phyloP scores from a whole-genome alignment of 2,329 filamentous ascomycete species.

The Ampelomyces quisqualis region DNA sequence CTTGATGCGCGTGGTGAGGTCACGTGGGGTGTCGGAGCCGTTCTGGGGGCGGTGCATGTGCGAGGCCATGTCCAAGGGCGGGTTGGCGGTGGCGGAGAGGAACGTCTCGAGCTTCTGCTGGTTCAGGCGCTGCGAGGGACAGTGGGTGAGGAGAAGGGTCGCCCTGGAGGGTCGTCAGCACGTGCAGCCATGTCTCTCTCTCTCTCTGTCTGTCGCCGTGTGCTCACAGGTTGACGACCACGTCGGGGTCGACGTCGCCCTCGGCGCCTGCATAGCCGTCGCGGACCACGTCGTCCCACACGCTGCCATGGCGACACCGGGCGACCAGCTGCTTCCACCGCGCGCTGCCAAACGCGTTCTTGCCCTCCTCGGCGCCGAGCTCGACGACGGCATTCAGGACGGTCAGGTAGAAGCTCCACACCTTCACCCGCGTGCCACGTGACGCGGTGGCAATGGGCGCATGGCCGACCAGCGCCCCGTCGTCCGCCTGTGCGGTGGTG shows the following conservation, averaged over 20 bases:
- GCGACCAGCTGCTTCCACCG: conserved; percentile 80
- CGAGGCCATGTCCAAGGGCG: conserved; percentile 69
- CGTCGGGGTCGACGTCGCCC: conserved; percentile 89
- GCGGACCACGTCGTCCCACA: conserved; percentile 93
- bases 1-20: conserved; percentile 81
- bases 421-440: conserved; percentile 82
- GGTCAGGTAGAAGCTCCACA: conserved; percentile 96
- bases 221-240: conserved; percentile 80
- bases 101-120: conserved; percentile 88
- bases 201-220: not conserved
- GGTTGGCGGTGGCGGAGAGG: conserved; percentile 72
- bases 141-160: conserved; percentile 87
- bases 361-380: conserved; percentile 85
- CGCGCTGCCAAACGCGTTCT: conserved; percentile 78
- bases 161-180: conserved; percentile 56
- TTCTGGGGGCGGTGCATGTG: conserved; percentile 55
- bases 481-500: conserved; percentile 14
- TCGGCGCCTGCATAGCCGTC: conserved; percentile 87
- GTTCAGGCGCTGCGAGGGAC: conserved; percentile 77
- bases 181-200: not conserved
- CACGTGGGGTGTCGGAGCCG: conserved; percentile 78
- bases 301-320: conserved; percentile 81
- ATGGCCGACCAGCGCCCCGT: conserved; percentile 36
- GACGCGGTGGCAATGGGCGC: conserved; percentile 80
- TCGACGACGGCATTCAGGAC: conserved; percentile 90